Base-by-base conservation (phyloP, 2,329 filamentous ascomycete species). In the Microcera coccophila region DNA sequence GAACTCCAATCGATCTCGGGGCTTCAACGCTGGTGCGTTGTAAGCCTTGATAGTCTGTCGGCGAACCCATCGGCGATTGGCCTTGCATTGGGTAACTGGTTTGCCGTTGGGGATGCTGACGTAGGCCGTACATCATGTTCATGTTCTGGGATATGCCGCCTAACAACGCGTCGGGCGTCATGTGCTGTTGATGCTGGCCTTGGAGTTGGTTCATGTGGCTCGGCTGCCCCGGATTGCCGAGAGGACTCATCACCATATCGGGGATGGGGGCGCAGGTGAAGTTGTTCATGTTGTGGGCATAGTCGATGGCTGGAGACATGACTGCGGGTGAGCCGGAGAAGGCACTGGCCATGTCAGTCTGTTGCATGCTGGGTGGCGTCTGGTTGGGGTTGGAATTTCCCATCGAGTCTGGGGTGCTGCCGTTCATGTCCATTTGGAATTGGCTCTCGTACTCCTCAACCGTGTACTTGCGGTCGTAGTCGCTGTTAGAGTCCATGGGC, bases 321-420 rank as follows among this genome's bases (percentile, higher is more conserved):
- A 79, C 71, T 11, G 65, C 56, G 0, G 78, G 76, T 2, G 77
- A 79, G 44, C 71, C 72, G 15, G 69, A 69, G 51, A 76, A 81
- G 0, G 75, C 73, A 1, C 70, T 70, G 47, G 67, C 68, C 55
- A 79, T 69, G 17, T 68, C 65, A 9, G 54, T 49, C 32, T 62
- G 57, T 18, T 59, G 60, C 2, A 54, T 43, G 4, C 54, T 48
- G 1, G 64, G 53, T 4, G 63, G 59, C 9, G 63, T 59, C 8
- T 52, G 55, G 18, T 59, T 53, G 36, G 60, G 36, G 53, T 63
- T 59, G 2, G 65, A 62, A 42, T 63, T 61, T 42, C 60, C 60
- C 10, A 49, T 48, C 0, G 61, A 64, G 15, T 69, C 66, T 2
- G 66, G 64, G 3, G 62, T 64, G n/a, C n/a, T n/a, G 34, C 53